These are phyloP conservation scores for Curvularia spicifera DNA, from an alignment of 2,329 filamentous ascomycete genomes.

Conservation along the genomic window DNA sequence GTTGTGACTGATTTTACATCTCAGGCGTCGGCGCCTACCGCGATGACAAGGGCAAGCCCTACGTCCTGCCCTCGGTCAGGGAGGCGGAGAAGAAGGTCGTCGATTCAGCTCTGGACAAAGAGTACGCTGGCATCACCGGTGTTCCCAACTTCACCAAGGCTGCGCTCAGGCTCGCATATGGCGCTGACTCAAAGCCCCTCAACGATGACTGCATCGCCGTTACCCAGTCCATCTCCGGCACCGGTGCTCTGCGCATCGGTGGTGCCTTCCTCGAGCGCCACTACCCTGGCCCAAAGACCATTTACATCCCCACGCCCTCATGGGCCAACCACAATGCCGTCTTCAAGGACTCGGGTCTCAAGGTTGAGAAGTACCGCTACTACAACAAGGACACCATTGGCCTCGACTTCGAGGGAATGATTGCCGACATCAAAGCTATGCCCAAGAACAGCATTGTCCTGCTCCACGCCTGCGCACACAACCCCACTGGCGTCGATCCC, in stretches of 20 bases:
- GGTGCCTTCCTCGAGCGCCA: slow-evolving; percentile 91
- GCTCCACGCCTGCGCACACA: slow-evolving; percentile 96
- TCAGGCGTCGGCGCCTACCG: slow-evolving; percentile 95
- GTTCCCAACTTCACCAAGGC: slow-evolving; percentile 92
- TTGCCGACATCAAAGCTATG: slow-evolving; percentile 87
- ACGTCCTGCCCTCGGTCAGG: slow-evolving; percentile 92
- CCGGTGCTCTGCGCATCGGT: slow-evolving; percentile 92
- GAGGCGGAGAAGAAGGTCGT: slow-evolving; percentile 88
- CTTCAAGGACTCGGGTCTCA: slow-evolving; percentile 89
- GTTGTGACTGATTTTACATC: slow-evolving; percentile 29
- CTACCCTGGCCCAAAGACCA: slow-evolving; percentile 89
- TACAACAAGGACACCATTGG: slow-evolving; percentile 99
- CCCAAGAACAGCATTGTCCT: slow-evolving; percentile 88
- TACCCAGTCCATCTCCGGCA: slow-evolving; percentile 98
- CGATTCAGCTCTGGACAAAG: slow-evolving; percentile 82
- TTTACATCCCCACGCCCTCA: slow-evolving; percentile 94
- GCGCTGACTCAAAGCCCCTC: slow-evolving; percentile 76
- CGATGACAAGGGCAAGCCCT: slow-evolving; percentile 97
- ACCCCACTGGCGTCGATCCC: slow-evolving; percentile 95
- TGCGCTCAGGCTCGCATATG: slow-evolving; percentile 90
- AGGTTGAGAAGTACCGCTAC: slow-evolving; percentile 96
- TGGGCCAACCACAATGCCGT: slow-evolving; percentile 99
- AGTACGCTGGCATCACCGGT: slow-evolving; percentile 97
- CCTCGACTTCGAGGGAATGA: slow-evolving; percentile 93
- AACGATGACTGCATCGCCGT: slow-evolving; percentile 79